Conservation (phyloP, 805 yeast genomes). For the Lachancea lanzarotensis region DNA sequence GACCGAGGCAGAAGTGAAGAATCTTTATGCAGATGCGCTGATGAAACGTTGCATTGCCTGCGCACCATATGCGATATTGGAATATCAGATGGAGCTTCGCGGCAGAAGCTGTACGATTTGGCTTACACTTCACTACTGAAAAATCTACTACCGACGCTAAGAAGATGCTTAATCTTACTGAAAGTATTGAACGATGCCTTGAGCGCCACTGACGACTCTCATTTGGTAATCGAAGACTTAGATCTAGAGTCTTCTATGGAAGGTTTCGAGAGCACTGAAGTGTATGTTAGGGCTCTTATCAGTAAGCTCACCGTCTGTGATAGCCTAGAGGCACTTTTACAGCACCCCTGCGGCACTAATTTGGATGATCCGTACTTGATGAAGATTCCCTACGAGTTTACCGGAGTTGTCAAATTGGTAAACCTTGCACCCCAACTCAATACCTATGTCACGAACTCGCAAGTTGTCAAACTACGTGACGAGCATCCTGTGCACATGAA, state of each 20-base stretch:
- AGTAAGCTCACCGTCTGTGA: constrained; percentile 12
- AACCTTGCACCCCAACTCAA: constrained; percentile 44
- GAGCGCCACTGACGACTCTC: constrained; percentile 23
- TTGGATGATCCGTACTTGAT: constrained; percentile 13
- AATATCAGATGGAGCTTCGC: constrained; percentile 9
- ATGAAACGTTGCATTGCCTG: constrained; percentile 6
- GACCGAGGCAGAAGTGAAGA: constrained; percentile 6
- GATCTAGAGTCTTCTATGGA: constrained; percentile 14
- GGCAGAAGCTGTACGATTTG: constrained; percentile 13
- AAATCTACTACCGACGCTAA: constrained; percentile 22
- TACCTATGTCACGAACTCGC: constrained; percentile 34
- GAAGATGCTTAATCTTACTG: constrained; percentile 30
- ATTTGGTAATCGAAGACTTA: constrained; percentile 20
- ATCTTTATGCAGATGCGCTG: constrained; percentile 7
- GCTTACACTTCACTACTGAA: constrained; percentile 18
- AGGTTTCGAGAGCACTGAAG: constrained; percentile 2
- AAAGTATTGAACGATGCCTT: constrained; percentile 26
- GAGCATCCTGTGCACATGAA: constrained; percentile 26
- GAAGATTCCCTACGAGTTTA: constrained; percentile 37
- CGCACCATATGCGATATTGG: constrained; percentile 11
- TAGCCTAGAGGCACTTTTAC: constrained; percentile 8
- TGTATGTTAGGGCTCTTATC: constrained; percentile 14
- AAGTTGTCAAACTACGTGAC: constrained; percentile 23
- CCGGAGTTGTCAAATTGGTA: constrained; percentile 48
- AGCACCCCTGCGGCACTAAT: constrained; percentile 6